Base-by-base conservation (phyloP, 768 basidiomycete genomes). In the Russula foetens region DNA sequence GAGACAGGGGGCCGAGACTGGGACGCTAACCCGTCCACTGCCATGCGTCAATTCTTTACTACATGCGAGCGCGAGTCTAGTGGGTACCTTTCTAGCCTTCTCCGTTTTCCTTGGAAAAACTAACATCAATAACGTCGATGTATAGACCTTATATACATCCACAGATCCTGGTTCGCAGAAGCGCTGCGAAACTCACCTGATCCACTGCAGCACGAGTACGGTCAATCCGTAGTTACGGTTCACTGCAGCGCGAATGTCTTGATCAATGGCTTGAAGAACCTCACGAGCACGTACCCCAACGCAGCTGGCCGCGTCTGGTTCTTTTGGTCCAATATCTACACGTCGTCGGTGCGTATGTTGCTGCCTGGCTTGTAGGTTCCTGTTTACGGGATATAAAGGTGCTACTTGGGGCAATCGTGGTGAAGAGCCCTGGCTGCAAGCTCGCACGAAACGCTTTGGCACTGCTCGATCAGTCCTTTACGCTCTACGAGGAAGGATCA, bases 321-420 rank as follows among this genome's bases (percentile, higher is more conserved):
- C 64, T 81, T 81, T 67, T 82, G 81, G 81, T 77, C 79, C 0
- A 71, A 72, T 1, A 67, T 78, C 47, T 81, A 79, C 60, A 77
- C 79, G 3, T 72, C 81, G 19, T 79, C 79, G 56, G 81, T 82
- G 65, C 51, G 77, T 15, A 50, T 46, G 43, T 6, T 41, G 55
- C 11, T 38, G 48, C 33, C 24, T 35, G 23, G 4, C 26, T 15
- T 19, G 48, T n/a, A 23, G 21, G 7, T 7, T 7, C 35, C 7
- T 15, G 24, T 31, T 56, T 11, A 50, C n/a, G 19, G 14, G 29
- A 48, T 38, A 1, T 17, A 31, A 59, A 80, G 80, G 72, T 80
- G 38, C 70, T 79, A 12, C 71, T 81, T 24, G 78, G 76, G 31
- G 76, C 76, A 1, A 69, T 82, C 33, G 75, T 80, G 7, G 70